phyloP scores from a whole-genome alignment of 192 early-diverging fungal species.

The Coemansia sp. region DNA sequence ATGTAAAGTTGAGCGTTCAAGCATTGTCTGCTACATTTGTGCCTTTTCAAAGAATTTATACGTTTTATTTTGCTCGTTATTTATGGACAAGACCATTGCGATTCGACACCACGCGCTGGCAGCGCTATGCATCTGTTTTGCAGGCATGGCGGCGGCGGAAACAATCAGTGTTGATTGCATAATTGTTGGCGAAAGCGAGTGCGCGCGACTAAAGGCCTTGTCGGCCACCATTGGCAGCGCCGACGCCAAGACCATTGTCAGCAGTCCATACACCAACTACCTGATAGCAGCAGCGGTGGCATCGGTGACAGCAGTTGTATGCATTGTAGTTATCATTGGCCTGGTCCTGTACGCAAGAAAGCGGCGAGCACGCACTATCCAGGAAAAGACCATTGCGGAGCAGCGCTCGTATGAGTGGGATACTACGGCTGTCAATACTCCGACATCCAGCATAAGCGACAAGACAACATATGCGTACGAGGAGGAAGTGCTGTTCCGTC shows the following conservation, averaged over 20 bases:
- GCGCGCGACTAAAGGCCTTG: slow-evolving; percentile 9
- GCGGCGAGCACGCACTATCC: background rate
- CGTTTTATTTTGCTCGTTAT: background rate
- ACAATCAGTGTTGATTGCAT: slow-evolving; percentile 6
- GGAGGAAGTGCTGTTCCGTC: slow-evolving; percentile 4
- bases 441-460: background rate
- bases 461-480: slow-evolving; percentile 4
- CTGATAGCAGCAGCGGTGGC: background rate
- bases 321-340: background rate
- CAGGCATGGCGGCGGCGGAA: background rate
- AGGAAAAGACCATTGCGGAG: background rate
- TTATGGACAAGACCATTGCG: background rate
- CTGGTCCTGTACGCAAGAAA: slow-evolving; percentile 5
- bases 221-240: background rate
- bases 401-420: slow-evolving; percentile 4
- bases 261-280: background rate
- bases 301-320: background rate
- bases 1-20: too few species aligned
- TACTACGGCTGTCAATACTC: slow-evolving; percentile 4
- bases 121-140: background rate
- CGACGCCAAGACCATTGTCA: background rate
- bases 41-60: background rate
- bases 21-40: too few species aligned
- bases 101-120: background rate
- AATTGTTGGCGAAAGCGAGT: slow-evolving; percentile 4